Conservation (phyloP, 1,139 yeast species). For the Saccharomyces hybrid region DNA sequence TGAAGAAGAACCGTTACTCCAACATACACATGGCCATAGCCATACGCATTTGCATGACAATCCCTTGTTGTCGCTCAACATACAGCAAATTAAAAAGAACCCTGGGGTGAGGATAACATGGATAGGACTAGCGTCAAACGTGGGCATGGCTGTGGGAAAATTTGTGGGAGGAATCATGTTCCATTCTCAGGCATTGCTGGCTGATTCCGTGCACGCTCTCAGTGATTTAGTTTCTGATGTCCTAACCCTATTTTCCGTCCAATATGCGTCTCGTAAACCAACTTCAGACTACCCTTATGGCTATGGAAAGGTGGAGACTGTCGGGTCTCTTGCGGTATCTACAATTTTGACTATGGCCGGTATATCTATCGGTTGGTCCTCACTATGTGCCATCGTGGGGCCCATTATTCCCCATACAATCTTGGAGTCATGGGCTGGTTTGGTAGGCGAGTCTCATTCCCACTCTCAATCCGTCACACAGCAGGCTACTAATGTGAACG, state of each 20-base stretch:
- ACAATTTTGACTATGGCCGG: slow-evolving; percentile 82
- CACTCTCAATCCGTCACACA: slow-evolving; percentile 39
- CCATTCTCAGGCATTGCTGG: slow-evolving; percentile 89
- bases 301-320: slow-evolving; percentile 85
- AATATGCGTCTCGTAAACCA: slow-evolving; percentile 64
- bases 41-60: slow-evolving; percentile 35
- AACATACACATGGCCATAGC: slow-evolving; percentile 32
- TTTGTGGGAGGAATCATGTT: slow-evolving; percentile 84
- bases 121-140: slow-evolving; percentile 78
- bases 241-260: slow-evolving; percentile 81
- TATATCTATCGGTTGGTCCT: slow-evolving; percentile 83
- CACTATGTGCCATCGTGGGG: slow-evolving; percentile 62
- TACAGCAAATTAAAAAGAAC: slow-evolving; percentile 42
- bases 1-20: slow-evolving; percentile 29
- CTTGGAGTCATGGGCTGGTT: slow-evolving; percentile 37
- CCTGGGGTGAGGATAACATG: slow-evolving; percentile 93
- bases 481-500: slow-evolving; percentile 67
- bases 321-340: slow-evolving; percentile 85
- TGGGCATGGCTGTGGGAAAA: slow-evolving; percentile 79
- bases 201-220: slow-evolving; percentile 89
- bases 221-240: slow-evolving; percentile 87
- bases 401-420: slow-evolving; percentile 54
- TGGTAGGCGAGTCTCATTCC: slow-evolving; percentile 31
- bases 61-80: slow-evolving; percentile 33
- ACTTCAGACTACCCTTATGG: slow-evolving; percentile 70